A percentile compares a stretch with the other conserved stretches of the same genome.
These are phyloP conservation scores for Fusarium mexicanum DNA, from an alignment of 2,329 filamentous ascomycete species.

Conservation along the genomic window DNA sequence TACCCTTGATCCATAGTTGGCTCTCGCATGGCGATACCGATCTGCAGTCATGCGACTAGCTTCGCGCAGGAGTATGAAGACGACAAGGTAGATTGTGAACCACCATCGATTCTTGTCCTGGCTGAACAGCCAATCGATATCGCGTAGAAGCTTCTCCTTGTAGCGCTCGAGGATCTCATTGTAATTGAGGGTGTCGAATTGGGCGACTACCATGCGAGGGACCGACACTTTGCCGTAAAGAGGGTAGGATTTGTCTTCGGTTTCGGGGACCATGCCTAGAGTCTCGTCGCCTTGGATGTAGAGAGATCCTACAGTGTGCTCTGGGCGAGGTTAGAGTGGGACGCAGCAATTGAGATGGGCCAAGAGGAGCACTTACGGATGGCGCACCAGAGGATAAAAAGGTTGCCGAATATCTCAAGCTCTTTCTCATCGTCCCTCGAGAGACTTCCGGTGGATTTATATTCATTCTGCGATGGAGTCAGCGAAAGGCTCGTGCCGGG, in stretches of 20 bases:
- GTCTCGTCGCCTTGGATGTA: conserved; percentile 53
- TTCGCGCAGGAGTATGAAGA: conserved; percentile 56
- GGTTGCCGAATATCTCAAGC: conserved; percentile 50
- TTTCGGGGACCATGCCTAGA: conserved; percentile 52
- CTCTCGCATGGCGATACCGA: conserved; percentile 54
- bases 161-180: conserved; percentile 49
- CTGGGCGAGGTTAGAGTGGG: conserved; percentile 40
- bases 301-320: conserved; percentile 56
- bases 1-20: conserved; percentile 47
- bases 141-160: conserved; percentile 46
- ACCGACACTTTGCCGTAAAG: conserved; percentile 51
- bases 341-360: neutral
- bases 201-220: conserved; percentile 57
- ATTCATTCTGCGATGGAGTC: neutral
- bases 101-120: conserved; percentile 46
- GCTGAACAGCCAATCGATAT: conserved; percentile 50
- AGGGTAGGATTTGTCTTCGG: conserved; percentile 50
- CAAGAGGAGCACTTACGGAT: conserved; percentile 51
- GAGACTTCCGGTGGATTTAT: neutral
- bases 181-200: conserved; percentile 56
- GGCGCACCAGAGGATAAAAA: conserved; percentile 59
- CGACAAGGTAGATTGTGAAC: conserved; percentile 50
- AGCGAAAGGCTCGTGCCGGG: neutral
- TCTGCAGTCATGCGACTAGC: conserved; percentile 53
- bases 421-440: conserved; percentile 38